Base-by-base conservation (phyloP, 129 eudicot species). In the Lactuca sativa region DNA sequence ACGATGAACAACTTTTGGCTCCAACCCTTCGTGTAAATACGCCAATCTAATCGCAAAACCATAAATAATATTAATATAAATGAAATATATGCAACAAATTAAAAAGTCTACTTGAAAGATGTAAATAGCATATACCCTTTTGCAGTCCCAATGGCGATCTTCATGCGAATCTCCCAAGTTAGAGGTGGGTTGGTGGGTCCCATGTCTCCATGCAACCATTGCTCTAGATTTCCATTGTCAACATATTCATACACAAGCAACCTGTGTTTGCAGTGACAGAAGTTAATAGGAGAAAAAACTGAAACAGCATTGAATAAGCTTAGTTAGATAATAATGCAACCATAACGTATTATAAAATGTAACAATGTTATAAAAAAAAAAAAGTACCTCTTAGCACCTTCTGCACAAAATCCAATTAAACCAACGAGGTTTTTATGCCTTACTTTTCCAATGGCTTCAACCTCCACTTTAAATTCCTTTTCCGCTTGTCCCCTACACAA, bases 381-480 rank as follows among this genome's bases (percentile, higher is more conserved):
- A 54, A 49, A 41, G 48, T 80, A 92, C 96, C 98, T 86, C 78
- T 77, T 82, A 71, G 87, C 74, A 32, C 96, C 98, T 66, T 89
- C 96, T 64, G 88, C 89, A 52, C 98, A 92, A 68, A 78, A 92
- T 56, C 98, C 98, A 72, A 92, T 59, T 12, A 92, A 82, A 74
- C 98, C 90, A 53, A 89, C 96, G 40, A 92, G 95, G 85, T 92
- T 92, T 69, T 92, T 92, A 72, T 92, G 98, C 75, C 92, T 84
- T 69, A 89, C 96, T 92, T 89, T 92, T 25, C 98, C 98, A 74
- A 92, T 92, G 64, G 98, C 98, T 75, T 92, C 98, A 78, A 92
- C 98, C 81, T 92, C 98, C 77, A 86, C 98, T 80, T 84, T 89
- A 70, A 92, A 92, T 70, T 92, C 98, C 80, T 76, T 89, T 77